Conservation (phyloP, 2,329 filamentous ascomycete species). For the Apiospora aurea region DNA sequence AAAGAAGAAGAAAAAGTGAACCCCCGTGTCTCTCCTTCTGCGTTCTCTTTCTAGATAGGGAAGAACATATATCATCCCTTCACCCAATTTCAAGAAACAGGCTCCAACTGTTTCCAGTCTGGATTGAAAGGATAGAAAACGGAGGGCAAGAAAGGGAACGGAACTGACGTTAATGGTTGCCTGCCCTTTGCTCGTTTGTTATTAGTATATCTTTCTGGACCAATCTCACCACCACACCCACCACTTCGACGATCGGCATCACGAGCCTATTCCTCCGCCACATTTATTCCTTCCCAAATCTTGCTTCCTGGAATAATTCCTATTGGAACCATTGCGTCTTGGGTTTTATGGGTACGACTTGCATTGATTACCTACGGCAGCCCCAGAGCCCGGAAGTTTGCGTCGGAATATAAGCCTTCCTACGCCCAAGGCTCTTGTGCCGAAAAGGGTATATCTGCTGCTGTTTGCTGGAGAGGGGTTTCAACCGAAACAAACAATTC, state of each 20-base stretch:
- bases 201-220: neutral
- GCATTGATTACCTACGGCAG: neutral
- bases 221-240: neutral
- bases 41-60: neutral
- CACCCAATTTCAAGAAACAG: neutral
- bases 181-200: neutral
- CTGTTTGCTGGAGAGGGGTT: neutral
- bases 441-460: too few species aligned
- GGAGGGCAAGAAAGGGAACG: too few species aligned
- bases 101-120: neutral
- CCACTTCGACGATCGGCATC: conserved; percentile 4
- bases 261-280: neutral
- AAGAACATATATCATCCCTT: neutral
- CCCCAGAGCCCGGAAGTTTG: neutral
- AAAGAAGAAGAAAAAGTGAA: neutral
- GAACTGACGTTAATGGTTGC: neutral
- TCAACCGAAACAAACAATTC: neutral
- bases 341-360: neutral
- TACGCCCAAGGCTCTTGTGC: neutral
- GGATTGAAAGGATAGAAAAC: neutral
- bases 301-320: neutral
- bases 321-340: neutral
- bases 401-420: neutral
- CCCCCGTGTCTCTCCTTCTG: neutral
- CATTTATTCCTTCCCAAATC: neutral